Base-by-base conservation (phyloP, 768 basidiomycete genomes). In the Boletus barrowsii region DNA sequence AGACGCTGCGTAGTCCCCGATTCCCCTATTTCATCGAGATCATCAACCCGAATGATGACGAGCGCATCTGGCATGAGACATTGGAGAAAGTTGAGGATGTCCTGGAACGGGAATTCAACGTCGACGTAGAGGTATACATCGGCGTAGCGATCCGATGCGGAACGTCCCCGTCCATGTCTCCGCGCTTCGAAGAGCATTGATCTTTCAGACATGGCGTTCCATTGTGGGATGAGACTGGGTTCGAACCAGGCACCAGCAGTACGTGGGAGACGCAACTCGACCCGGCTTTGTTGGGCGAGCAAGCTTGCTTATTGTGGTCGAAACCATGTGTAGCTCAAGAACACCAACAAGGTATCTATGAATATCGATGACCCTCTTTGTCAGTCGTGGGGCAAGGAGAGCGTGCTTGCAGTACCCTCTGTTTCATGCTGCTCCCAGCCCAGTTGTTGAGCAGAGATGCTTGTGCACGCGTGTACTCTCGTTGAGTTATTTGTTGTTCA, bases 81-180 rank as follows among this genome's bases (percentile, higher is more conserved):
- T 13, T 43, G 44, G 36, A 47, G 14, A 32, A 56, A 47, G 29
- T 55, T 54, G 52, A 55, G 55, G 20, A 55, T 47, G 4, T 56
- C 45, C 9, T 45, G 53, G 7, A 47, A 39, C 1, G 46, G 45
- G 8, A 35, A 32, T 47, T 55, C 55, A 2, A 54, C 52, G 22
- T 56, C 40, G 22, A 55, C 52, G 44, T 36, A 56, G 55, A 54
- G 44, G 26, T 46, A 55, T 36, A 33, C 46, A 24, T 53, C 50
- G 15, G 33, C 37, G 10, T 55, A 55, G 55, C 30, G 35, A 40
- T 55, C 53, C 2, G 8, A 15, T 17, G n/a, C 2, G 10, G 47
- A 48, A 11, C 7, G 18, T 3, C 4, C 9, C 35, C 40, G 7
- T 41, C 45, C n/a, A 26, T 26, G 55, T 26, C 41, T 48, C 35